Percentiles rank a stretch among this genome's conserved stretches.
Conservation (phyloP, 1,139 yeast genomes). For the Nakaseomyces nivariensis region DNA sequence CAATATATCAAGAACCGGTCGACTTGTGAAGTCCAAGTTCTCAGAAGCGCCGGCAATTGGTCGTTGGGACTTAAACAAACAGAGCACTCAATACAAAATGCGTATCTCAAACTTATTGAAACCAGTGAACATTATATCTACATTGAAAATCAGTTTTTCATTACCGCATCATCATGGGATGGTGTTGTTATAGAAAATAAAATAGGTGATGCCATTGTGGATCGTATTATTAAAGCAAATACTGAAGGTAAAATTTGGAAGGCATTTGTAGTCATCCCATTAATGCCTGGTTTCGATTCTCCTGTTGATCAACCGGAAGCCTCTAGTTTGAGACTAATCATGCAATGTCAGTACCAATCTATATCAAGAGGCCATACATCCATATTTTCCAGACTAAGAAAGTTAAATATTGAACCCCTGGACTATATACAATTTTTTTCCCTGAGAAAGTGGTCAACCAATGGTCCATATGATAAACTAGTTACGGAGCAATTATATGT, state of each 20-base stretch:
- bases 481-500: constrained; percentile 89
- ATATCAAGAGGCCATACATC: constrained; percentile 89
- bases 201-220: constrained; percentile 94
- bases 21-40: constrained; percentile 82
- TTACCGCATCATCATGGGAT: constrained; percentile 79
- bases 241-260: constrained; percentile 73
- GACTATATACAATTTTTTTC: constrained; percentile 90
- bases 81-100: constrained; percentile 87
- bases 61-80: constrained; percentile 76
- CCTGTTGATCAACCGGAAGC: constrained; percentile 93
- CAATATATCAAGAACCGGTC: constrained; percentile 37
- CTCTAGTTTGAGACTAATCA: constrained; percentile 83
- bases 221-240: constrained; percentile 82
- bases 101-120: constrained; percentile 82
- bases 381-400: constrained; percentile 70
- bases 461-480: constrained; percentile 64
- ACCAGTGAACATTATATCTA: constrained; percentile 88
- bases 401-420: constrained; percentile 76
- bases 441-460: constrained; percentile 88
- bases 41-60: constrained; percentile 90
- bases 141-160: constrained; percentile 89
- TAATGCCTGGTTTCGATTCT: constrained; percentile 96
- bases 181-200: constrained; percentile 79
- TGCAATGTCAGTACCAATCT: constrained; percentile 93
- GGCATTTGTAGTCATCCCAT: constrained; percentile 82